phyloP scores from a whole-genome alignment of 2,329 filamentous ascomycete genomes.

The Ceratocystis cubensis region DNA sequence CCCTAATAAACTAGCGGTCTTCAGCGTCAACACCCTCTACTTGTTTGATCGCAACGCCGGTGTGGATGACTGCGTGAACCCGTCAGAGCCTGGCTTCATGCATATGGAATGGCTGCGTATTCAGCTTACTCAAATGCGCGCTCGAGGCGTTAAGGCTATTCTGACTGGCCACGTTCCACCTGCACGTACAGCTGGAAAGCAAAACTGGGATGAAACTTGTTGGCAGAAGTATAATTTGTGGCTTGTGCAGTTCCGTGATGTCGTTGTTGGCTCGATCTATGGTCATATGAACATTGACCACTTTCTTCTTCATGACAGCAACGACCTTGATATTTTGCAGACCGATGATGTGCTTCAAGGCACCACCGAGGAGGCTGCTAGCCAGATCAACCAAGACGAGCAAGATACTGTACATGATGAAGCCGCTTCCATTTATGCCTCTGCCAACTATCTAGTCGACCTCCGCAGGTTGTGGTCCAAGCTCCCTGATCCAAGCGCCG shows the following conservation, averaged over 20 bases:
- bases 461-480: constrained; percentile 66
- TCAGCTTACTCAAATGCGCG: constrained; percentile 71
- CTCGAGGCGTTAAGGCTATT: constrained; percentile 84
- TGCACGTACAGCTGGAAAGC: constrained; percentile 71
- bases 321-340: constrained; percentile 51
- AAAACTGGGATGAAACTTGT: constrained; percentile 89
- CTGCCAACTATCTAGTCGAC: constrained; percentile 67
- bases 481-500: constrained; percentile 44
- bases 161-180: constrained; percentile 90
- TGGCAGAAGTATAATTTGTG: constrained; percentile 96
- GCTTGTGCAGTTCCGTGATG: constrained; percentile 80
- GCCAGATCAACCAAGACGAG: constrained; percentile 35
- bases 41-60: constrained; percentile 88
- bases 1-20: constrained; percentile 69
- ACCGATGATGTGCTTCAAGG: not conserved
- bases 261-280: constrained; percentile 66
- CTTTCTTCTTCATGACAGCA: constrained; percentile 80
- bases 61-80: constrained; percentile 74
- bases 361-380: constrained; percentile 52
- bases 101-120: constrained; percentile 94
- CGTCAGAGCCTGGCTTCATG: constrained; percentile 76
- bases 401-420: constrained; percentile 27
- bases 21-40: constrained; percentile 93
- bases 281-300: constrained; percentile 99
- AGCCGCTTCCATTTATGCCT: constrained; percentile 21